phyloP scores from a whole-genome alignment of 257 asterid species.

The Misopates orontium region DNA sequence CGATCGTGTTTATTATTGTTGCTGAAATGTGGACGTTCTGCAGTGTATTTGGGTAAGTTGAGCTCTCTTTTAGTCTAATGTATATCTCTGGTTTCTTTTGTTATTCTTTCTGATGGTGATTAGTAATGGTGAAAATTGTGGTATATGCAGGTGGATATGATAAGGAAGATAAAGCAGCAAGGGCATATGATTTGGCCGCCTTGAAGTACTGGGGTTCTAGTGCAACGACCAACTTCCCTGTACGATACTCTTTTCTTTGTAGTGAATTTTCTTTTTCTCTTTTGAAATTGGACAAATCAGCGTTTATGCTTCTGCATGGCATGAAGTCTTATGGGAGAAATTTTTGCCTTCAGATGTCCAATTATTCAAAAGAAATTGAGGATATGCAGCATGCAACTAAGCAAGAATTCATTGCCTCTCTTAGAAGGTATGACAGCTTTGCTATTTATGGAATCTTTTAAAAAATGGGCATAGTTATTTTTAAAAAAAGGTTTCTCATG shows the following conservation, averaged over 20 bases:
- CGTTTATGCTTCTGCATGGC: conserved; percentile 12
- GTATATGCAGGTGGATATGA: conserved; percentile 50
- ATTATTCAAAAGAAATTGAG: conserved; percentile 48
- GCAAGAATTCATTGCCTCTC: conserved; percentile 53
- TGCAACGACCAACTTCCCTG: conserved; percentile 46
- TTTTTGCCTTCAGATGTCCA: conserved; percentile 49
- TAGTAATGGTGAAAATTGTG: conserved; percentile 15
- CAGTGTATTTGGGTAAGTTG: conserved; percentile 92
- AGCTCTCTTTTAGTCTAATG: not conserved
- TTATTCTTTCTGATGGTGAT: not conserved
- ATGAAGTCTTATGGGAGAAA: conserved; percentile 5
- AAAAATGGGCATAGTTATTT: too few relatives aligned
- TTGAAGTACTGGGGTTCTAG: conserved; percentile 57
- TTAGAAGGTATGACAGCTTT: conserved; percentile 27
- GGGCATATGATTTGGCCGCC: conserved; percentile 60
- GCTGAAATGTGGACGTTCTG: conserved; percentile 25
- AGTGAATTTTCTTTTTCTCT: not conserved
- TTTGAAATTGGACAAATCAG: not conserved
- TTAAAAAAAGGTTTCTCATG: not conserved
- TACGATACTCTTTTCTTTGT: conserved; percentile 1
- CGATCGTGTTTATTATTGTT: conserved; percentile 29
- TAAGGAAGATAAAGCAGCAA: conserved; percentile 58
- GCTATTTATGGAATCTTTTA: not conserved
- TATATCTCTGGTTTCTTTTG: not conserved
- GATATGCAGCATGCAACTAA: conserved; percentile 50